Conservation (phyloP, 2,329 filamentous ascomycete species). For the Cladosporium sp. region DNA sequence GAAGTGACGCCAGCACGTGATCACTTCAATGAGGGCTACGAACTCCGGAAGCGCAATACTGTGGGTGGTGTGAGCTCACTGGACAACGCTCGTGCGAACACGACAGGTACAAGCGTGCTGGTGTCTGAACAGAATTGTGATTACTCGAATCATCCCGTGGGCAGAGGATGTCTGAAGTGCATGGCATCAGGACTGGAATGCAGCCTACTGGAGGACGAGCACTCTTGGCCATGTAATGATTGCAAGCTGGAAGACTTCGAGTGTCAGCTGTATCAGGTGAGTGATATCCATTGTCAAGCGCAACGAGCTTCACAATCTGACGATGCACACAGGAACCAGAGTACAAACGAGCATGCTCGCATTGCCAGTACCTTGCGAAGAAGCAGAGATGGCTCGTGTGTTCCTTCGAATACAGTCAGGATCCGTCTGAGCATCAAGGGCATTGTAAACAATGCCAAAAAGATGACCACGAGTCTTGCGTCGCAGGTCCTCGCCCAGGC, state of each 20-base stretch:
- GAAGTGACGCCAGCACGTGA: conserved; percentile 2
- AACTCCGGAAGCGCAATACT: conserved; percentile 9
- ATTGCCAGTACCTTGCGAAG: conserved; percentile 20
- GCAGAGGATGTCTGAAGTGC: conserved; percentile 32
- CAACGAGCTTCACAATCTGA: background rate
- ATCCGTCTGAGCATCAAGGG: conserved; percentile 14
- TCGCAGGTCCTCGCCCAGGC: conserved; percentile 33
- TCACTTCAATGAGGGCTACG: conserved; percentile 11
- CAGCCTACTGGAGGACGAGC: conserved; percentile 32
- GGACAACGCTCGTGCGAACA: background rate
- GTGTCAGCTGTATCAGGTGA: conserved; percentile 33
- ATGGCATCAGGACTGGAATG: conserved; percentile 28
- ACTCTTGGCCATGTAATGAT: conserved; percentile 34
- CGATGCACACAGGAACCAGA: conserved; percentile 17
- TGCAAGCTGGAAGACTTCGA: conserved; percentile 29
- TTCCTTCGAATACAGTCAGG: conserved; percentile 28
- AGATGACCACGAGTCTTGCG: conserved; percentile 27
- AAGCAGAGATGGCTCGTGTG: conserved; percentile 27
- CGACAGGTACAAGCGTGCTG: background rate
- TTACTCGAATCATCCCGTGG: conserved; percentile 23
- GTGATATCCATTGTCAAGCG: background rate
- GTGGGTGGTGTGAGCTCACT: background rate
- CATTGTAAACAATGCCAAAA: conserved; percentile 31
- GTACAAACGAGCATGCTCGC: conserved; percentile 33
- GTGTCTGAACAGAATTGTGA: conserved; percentile 10